Evolutionary conservation across 306 rosid species (phyloP).

Genomic region (Gynostemma pentaphyllum): DNA sequence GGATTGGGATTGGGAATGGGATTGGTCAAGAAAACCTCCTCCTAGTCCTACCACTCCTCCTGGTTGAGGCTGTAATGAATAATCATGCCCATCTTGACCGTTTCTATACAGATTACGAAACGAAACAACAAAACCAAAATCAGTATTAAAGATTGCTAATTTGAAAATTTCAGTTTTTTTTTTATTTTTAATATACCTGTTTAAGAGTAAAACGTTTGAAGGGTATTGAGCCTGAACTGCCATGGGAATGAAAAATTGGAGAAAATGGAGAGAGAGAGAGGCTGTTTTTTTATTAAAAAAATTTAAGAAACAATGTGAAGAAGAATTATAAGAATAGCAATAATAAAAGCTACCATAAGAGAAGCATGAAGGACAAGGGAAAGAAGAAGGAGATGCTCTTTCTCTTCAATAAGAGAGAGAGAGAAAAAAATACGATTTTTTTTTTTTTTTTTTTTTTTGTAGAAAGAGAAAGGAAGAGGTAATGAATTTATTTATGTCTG

Average conservation of each 20-base stretch:
- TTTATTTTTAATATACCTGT: too few relatives aligned
- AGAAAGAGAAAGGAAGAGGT: not conserved
- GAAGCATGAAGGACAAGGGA: slow-evolving; percentile 40
- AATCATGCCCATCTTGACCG: slow-evolving; percentile 58
- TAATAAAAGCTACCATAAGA: slow-evolving; percentile 36
- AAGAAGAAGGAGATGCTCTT: slow-evolving; percentile 34
- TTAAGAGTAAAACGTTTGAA: slow-evolving; percentile 60
- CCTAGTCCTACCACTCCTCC: too few relatives aligned
- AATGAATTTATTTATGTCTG: slow-evolving; percentile 6
- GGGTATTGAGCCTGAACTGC: slow-evolving; percentile 99
- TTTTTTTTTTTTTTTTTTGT: too few relatives aligned
- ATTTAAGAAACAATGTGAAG: slow-evolving; percentile 27
- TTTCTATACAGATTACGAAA: slow-evolving; percentile 31
- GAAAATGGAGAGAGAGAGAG: not conserved
- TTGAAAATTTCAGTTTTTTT: too few relatives aligned
- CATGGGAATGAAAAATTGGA: slow-evolving; percentile 25
- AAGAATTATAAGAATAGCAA: slow-evolving; percentile 5
- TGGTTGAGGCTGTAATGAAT: slow-evolving; percentile 48
- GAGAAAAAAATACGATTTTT: not conserved
- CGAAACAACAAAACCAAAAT: not conserved
- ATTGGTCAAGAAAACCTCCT: slow-evolving; percentile 56
- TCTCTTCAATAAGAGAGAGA: slow-evolving; percentile 25
- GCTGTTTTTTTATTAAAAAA: too few relatives aligned
- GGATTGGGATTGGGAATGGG: slow-evolving; percentile 94
- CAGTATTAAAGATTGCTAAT: not conserved